Evolutionary conservation across 2,329 filamentous ascomycete species (phyloP).

Genomic region (Verticillium dahliae): DNA sequence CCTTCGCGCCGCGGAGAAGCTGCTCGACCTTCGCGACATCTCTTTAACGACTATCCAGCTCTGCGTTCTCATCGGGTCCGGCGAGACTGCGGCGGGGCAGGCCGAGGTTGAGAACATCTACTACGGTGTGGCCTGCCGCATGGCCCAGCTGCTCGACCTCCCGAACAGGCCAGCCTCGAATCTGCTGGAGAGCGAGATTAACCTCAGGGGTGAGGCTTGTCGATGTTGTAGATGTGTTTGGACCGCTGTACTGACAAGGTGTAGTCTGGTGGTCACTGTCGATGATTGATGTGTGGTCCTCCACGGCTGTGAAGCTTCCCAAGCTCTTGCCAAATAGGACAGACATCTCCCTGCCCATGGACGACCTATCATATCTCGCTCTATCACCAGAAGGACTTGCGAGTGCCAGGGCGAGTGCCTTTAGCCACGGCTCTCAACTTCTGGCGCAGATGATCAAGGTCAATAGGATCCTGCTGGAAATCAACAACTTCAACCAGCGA

Average conservation of each 20-base stretch:
- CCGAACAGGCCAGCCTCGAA: slow-evolving; percentile 18
- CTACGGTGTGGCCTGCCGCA: slow-evolving; percentile 27
- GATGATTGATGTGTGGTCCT: slow-evolving; percentile 16
- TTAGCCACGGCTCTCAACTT: slow-evolving; percentile 14
- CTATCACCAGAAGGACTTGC: slow-evolving; percentile 2
- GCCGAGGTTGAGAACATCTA: slow-evolving; percentile 28
- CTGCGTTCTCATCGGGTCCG: slow-evolving; percentile 27
- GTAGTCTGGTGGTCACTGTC: slow-evolving; percentile 16
- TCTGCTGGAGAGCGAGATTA: slow-evolving; percentile 24
- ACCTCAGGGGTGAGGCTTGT: slow-evolving; percentile 17
- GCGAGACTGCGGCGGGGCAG: slow-evolving; percentile 26
- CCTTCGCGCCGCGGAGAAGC: slow-evolving; percentile 14
- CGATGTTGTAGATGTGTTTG: background rate
- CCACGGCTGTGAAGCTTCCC: slow-evolving; percentile 15
- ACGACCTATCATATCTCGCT: slow-evolving; percentile 25
- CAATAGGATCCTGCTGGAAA: slow-evolving; percentile 26
- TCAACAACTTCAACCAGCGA: slow-evolving; percentile 30
- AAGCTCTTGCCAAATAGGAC: slow-evolving; percentile 12
- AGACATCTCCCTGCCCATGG: slow-evolving; percentile 25
- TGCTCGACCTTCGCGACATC: slow-evolving; percentile 26
- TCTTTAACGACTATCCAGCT: slow-evolving; percentile 29
- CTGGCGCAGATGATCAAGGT: slow-evolving; percentile 21
- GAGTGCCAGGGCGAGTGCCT: background rate
- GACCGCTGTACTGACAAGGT: background rate
- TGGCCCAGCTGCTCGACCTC: slow-evolving; percentile 26